Percentiles rank a stretch among this genome's conserved stretches.
Evolutionary conservation across 2,329 filamentous ascomycete genomes (phyloP).

Genomic region (Falciphora oryzae): DNA sequence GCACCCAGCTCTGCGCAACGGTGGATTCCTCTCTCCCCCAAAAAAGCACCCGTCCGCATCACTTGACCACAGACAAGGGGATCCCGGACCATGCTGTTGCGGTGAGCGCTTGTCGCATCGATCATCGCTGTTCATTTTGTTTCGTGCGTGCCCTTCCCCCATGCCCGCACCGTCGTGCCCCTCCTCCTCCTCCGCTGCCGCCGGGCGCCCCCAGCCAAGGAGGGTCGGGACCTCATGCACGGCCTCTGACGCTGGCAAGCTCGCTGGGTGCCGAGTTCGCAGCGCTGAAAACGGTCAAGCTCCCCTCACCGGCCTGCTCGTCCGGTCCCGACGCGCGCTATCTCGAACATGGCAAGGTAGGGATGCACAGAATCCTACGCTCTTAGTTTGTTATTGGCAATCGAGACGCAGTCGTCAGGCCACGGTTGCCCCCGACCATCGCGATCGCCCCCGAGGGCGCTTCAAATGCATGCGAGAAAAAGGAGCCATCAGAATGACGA

Average conservation of each 20-base stretch:
- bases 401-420: no score
- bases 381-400: no score
- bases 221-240: no score
- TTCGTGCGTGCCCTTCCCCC: background rate
- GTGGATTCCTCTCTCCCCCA: background rate
- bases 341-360: no score
- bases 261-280: no score
- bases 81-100: background rate
- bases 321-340: background rate
- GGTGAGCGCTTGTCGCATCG: background rate
- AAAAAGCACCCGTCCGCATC: background rate
- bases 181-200: background rate
- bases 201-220: no score
- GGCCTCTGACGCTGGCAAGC: no score
- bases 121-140: background rate
- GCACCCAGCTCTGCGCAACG: background rate
- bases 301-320: background rate
- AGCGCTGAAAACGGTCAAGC: no score
- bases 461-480: background rate
- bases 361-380: no score
- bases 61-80: background rate
- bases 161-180: background rate
- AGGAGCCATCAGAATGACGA: background rate
- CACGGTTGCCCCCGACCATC: background rate
- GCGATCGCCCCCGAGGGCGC: background rate